These are phyloP conservation scores for Acanthamoeba culbertsoni DNA, from an alignment of 208 protist genomes.

Conservation along the genomic window DNA sequence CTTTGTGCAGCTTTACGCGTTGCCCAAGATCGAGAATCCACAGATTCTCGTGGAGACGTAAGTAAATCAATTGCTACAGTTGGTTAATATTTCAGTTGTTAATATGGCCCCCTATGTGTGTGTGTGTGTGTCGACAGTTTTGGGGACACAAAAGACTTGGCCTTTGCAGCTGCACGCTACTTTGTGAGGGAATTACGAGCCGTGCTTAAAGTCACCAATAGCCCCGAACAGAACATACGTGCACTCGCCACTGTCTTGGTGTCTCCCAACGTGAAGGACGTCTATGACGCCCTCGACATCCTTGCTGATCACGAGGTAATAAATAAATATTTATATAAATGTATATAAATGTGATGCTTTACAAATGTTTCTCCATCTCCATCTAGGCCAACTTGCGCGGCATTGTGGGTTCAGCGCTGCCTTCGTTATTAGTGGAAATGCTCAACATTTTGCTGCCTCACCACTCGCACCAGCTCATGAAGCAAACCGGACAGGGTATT, in stretches of 20 bases:
- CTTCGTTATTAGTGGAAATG: neutral
- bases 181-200: neutral
- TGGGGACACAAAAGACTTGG: conserved; percentile 10
- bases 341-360: too few relatives aligned
- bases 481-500: neutral
- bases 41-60: neutral
- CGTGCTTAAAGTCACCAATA: neutral
- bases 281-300: neutral
- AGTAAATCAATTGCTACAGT: neutral
- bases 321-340: too few relatives aligned
- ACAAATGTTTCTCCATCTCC: too few relatives aligned
- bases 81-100: neutral
- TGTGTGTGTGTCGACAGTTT: neutral
- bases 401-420: neutral
- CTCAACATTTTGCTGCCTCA: neutral
- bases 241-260: neutral
- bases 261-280: neutral
- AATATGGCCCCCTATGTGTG: neutral
- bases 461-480: neutral
- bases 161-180: neutral
- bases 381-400: neutral
- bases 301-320: neutral
- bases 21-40: neutral
- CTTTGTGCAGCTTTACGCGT: conserved; percentile 25
- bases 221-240: neutral